These are phyloP conservation scores for Phytopythium vexans DNA, from an alignment of 352 stramenopile genomes.

Conservation along the genomic window DNA sequence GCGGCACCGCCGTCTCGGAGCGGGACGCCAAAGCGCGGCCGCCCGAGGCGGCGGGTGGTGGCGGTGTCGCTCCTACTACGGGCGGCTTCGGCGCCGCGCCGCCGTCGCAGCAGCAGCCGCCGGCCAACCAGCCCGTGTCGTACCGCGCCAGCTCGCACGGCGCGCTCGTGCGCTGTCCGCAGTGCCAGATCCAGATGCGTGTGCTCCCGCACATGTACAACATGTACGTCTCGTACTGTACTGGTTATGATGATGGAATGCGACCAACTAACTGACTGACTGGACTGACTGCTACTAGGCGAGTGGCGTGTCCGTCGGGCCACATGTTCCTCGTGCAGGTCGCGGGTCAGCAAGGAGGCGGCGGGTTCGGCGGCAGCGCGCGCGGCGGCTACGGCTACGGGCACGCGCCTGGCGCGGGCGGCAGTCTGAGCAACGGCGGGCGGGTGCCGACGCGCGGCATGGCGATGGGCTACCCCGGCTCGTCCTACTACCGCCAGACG, in stretches of 20 bases:
- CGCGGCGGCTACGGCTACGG: constrained; percentile 22
- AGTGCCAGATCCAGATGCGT: constrained; percentile 87
- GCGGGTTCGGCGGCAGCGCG: constrained; percentile 8
- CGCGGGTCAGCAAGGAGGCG: constrained; percentile 30
- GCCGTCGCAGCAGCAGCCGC: constrained; percentile 3
- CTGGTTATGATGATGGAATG: not conserved
- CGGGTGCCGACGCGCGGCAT: constrained; percentile 30
- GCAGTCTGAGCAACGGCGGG: constrained; percentile 11
- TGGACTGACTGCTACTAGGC: constrained; percentile 22
- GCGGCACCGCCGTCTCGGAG: constrained; percentile 49
- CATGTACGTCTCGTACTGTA: constrained; percentile 49
- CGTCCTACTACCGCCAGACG: constrained; percentile 43
- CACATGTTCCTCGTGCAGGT: constrained; percentile 88
- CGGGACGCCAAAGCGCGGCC: constrained; percentile 63
- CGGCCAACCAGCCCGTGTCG: constrained; percentile 50
- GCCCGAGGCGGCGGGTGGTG: constrained; percentile 23
- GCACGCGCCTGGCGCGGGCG: constrained; percentile 13
- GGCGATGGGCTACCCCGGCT: constrained; percentile 46
- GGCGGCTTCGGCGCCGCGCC: not conserved
- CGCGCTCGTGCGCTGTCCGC: constrained; percentile 78
- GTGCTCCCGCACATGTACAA: constrained; percentile 89
- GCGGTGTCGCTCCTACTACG: constrained; percentile 4
- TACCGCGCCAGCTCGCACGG: constrained; percentile 80
- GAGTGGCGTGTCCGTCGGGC: constrained; percentile 74
- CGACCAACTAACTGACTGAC: constrained; percentile 4